Evolutionary conservation across 2,329 filamentous ascomycete genomes (phyloP), one percentile per base, ranked within the genome.

Genomic region (Pseudogymnoascus verrucosus): DNA sequence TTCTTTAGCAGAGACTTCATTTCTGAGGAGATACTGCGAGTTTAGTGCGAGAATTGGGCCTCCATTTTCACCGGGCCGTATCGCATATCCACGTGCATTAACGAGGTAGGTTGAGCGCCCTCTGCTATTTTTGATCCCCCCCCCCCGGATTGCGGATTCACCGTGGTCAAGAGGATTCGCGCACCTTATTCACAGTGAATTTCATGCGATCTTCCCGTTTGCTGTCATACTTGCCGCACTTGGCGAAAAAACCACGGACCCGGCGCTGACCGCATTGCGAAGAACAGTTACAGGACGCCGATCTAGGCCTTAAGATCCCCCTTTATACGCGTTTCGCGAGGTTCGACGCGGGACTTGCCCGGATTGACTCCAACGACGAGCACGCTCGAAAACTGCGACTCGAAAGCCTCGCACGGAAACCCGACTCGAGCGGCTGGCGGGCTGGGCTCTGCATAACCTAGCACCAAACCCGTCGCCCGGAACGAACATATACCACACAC

Each of bases 401-500:
- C 26, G 47, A 34, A 10, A 28, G n/a, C 23, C 47, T 34, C n/a
- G 26, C 47, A 57, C 26, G 26, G 47, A 57, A 57, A 57, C 26
- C 3, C 8, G n/a, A 34, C 47, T 34, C 47, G 26, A 57, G 47
- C 26, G 47, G 47, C 47, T 34, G 47, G 47, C 47, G 47, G 47
- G 47, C 47, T 57, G 47, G 47, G 47, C 47, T 51, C 44, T 57
- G 47, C 47, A 57, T 57, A 57, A 57, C 47, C 47, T 57, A 57
- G 47, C 47, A 57, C 47, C 47, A 34, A 57, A 31, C 47, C 47
- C 26, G 47, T 57, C 47, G n/a, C 47, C 47, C 47, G 12, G 19
- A 57, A 31, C 47, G 47, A 57, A 57, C 47, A 57, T 57, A 57
- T 19, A 57, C 51, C 51, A 57, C 51, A 34, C n/a, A 34, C 14